A percentile compares a stretch with the other conserved stretches of the same genome.
Conservation (phyloP, 2,329 filamentous ascomycete species). For the Trichophyton rubrum region DNA sequence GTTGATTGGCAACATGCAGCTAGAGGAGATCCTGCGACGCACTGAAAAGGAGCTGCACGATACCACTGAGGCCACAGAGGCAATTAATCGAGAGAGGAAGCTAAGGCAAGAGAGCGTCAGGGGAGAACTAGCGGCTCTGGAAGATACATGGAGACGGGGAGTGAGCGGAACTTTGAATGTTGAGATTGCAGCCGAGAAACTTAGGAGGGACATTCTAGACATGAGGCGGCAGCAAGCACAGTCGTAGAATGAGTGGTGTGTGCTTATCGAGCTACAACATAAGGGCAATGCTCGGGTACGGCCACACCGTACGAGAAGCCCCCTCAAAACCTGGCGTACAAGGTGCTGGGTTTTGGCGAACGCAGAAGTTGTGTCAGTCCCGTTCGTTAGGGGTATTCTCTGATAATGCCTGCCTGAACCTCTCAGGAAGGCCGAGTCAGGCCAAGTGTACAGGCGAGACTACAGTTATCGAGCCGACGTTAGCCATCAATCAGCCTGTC, state of each 20-base stretch:
- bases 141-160: constrained; percentile 66
- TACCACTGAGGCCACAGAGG: constrained; percentile 56
- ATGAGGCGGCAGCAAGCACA: constrained; percentile 36
- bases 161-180: constrained; percentile 73
- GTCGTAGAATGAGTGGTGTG: neutral
- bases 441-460: neutral
- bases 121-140: constrained; percentile 60
- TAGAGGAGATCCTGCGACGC: constrained; percentile 57
- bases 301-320: neutral
- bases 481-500: neutral
- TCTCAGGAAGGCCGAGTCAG: neutral
- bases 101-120: constrained; percentile 56
- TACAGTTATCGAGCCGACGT: neutral
- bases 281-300: neutral
- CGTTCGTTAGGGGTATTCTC: neutral
- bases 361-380: neutral
- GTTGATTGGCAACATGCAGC: constrained; percentile 70
- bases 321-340: neutral
- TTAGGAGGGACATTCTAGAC: constrained; percentile 56
- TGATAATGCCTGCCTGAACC: neutral
- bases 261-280: neutral
- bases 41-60: constrained; percentile 65
- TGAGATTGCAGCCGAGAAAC: constrained; percentile 65
- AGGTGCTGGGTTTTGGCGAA: neutral
- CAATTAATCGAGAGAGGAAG: constrained; percentile 58